phyloP scores from a whole-genome alignment of 2,329 filamentous ascomycete genomes.

The Iodosphaeria phyllophila region DNA sequence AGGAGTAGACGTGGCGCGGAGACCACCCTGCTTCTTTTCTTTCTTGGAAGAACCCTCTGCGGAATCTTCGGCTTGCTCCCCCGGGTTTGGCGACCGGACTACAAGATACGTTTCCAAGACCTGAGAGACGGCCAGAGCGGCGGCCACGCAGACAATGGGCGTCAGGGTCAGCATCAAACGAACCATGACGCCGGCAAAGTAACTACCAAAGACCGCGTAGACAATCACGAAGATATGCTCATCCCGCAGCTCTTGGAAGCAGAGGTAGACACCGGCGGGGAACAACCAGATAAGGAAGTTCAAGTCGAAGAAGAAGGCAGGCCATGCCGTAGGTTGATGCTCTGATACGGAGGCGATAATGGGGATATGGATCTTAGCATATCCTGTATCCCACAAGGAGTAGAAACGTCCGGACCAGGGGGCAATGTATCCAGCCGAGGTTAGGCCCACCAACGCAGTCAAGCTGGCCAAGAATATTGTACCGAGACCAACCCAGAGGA shows the following conservation, averaged over 20 bases:
- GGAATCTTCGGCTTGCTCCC: constrained; percentile 21
- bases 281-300: constrained; percentile 99
- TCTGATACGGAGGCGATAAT: constrained; percentile 99
- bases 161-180: constrained; percentile 96
- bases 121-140: constrained; percentile 71
- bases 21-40: constrained; percentile 28
- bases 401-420: constrained; percentile 98
- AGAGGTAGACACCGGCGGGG: constrained; percentile 94
- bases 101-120: constrained; percentile 77
- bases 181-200: constrained; percentile 99
- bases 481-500: constrained; percentile 61
- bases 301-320: constrained; percentile 96
- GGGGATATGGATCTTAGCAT: constrained; percentile 97
- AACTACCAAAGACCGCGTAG: constrained; percentile 89
- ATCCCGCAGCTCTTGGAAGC: constrained; percentile 83
- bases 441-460: constrained; percentile 65
- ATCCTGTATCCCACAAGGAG: constrained; percentile 95
- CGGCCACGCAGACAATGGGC: constrained; percentile 86
- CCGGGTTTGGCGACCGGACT: constrained; percentile 38
- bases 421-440: constrained; percentile 77
- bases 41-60: constrained; percentile 40
- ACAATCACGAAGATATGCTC: constrained; percentile 98
- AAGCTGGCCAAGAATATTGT: constrained; percentile 47
- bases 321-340: constrained; percentile 97
- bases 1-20: constrained; percentile 55